Base-by-base conservation (phyloP, 768 basidiomycete genomes). In the Lentinula edodes region DNA sequence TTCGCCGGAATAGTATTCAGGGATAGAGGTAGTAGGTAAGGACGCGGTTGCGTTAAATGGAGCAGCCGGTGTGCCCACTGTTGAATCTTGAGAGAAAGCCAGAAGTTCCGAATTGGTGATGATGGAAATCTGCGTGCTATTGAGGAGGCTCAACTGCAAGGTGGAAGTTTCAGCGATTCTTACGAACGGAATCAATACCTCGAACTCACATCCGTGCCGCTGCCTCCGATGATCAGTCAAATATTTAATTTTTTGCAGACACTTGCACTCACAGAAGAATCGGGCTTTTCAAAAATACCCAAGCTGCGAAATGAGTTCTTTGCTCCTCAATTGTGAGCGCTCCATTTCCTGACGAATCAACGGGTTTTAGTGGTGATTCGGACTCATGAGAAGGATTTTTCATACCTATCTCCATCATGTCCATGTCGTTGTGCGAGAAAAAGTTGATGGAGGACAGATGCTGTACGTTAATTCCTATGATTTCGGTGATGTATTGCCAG, bases 251-350 rank as follows among this genome's bases (percentile, higher is more conserved):
- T 28, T 28, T 0, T 58, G 55, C 20, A 15, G 41, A 36, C 35
- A 35, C 7, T 6, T 39, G 38, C 32, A 61, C 74, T 65, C 57
- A 75, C 74, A 84, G 70, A n/a, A 85, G 70, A 55, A 85, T 83
- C 2, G 83, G 83, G 61, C 82, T 83, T 66, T 84, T 84, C 63
- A 84, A 69, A 67, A 83, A 81, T n/a, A 72, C 73, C 83, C 83
- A 84, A 32, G 76, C 80, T n/a, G 83, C 81, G 61, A 84, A 84
- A 70, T 84, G 83, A 8, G 82, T 82, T 6, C 82, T 76, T 50
- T 83, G 73, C 63, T 84, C 83, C 61, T 78, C 67, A 28, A 79
- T 71, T 1, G 80, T 81, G 18, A 83, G 69, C 39, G 68, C 72
- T 3, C 83, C 83, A 63, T 84, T 84, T 38, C 82, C 79, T 74